Base-by-base conservation (phyloP, 2,329 filamentous ascomycete genomes). In the Corniculantispora saksenae region DNA sequence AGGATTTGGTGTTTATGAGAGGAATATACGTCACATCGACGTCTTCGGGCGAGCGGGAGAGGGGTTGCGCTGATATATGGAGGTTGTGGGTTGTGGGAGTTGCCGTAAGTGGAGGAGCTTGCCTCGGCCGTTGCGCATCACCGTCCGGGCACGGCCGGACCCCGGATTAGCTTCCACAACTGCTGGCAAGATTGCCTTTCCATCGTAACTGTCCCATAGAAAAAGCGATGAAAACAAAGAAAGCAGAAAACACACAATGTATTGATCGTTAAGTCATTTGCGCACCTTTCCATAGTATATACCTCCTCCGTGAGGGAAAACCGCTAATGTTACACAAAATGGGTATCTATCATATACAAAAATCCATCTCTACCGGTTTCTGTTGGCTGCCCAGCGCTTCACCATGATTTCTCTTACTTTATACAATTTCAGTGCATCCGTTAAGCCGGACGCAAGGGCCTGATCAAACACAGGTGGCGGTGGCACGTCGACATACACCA, bases 401-500 rank as follows among this genome's bases (percentile, higher is more conserved):
- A 97, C 82, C 67, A 91, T 86, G 67, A 97, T 86, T 75, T 97
- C 94, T 67, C 92, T 84, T 25, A 97, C 84, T 70, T 84, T 89
- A 75, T 96, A 97, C 63, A 84, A 81, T 70, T 83, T 83, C 71
- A 97, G 76, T 29, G 91, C 76, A 12, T 79, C 80, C 1, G 88
- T 84, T 59, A 95, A 83, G 66, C 91, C 87, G 29, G 80, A 73
- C 64, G 77, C 76, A 19, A 80, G 71, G 19, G 81, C 81, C 43
- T 77, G 76, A 2, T 80, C 75, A 32, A 81, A 78, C 55, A 80
- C 78, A 19, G 82, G 72, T 1, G 92, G 91, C 3, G 90, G 84
- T 2, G 95, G 95, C 6, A 99, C 84, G 69, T 98, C 94, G 15
- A 99, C 94, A 73, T 97, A 99, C 48, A 91, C 90, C 38, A 99